These are phyloP conservation scores for Panicum virgatum DNA, from an alignment of 202 grass and related monocot genomes.

Conservation along the genomic window DNA sequence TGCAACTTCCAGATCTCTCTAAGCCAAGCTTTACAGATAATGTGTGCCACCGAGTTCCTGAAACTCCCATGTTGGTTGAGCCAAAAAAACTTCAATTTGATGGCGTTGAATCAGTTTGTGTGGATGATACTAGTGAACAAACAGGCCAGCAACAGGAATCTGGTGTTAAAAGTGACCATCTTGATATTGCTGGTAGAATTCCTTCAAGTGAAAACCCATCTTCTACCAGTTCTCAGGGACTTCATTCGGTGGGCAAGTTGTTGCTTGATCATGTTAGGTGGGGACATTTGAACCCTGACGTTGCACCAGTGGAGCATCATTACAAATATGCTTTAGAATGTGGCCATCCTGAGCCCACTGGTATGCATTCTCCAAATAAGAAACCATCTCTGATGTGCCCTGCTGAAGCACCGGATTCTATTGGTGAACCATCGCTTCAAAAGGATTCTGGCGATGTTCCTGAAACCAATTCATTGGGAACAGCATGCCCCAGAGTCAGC, in stretches of 20 bases:
- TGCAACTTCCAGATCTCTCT: slow-evolving; percentile 7
- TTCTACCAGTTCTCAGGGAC: slow-evolving; percentile 30
- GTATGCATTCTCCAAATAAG: slow-evolving; percentile 28
- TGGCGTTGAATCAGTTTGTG: slow-evolving; percentile 39
- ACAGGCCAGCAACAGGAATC: slow-evolving; percentile 15
- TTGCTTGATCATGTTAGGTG: slow-evolving; percentile 39
- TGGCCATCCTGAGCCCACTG: slow-evolving; percentile 10
- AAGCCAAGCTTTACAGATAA: slow-evolving; percentile 20
- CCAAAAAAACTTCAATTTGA: slow-evolving; percentile 66
- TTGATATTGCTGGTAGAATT: slow-evolving; percentile 30
- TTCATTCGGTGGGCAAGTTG: slow-evolving; percentile 16
- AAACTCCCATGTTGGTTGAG: slow-evolving; percentile 48
- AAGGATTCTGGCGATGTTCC: not conserved
- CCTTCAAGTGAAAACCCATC: slow-evolving; percentile 37
- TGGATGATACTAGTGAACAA: slow-evolving; percentile 28
- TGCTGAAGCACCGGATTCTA: slow-evolving; percentile 29
- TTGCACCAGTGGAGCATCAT: slow-evolving; percentile 18
- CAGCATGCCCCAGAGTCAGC: slow-evolving; percentile 5
- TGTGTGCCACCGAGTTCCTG: slow-evolving; percentile 21
- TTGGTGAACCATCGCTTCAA: not conserved
- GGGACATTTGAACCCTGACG: slow-evolving; percentile 22
- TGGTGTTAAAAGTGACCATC: slow-evolving; percentile 29
- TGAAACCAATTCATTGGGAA: slow-evolving; percentile 24
- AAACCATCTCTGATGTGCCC: slow-evolving; percentile 21
- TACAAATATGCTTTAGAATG: slow-evolving; percentile 19